Conservation (phyloP, 2,329 filamentous ascomycete genomes). For the Didymella sp. region DNA sequence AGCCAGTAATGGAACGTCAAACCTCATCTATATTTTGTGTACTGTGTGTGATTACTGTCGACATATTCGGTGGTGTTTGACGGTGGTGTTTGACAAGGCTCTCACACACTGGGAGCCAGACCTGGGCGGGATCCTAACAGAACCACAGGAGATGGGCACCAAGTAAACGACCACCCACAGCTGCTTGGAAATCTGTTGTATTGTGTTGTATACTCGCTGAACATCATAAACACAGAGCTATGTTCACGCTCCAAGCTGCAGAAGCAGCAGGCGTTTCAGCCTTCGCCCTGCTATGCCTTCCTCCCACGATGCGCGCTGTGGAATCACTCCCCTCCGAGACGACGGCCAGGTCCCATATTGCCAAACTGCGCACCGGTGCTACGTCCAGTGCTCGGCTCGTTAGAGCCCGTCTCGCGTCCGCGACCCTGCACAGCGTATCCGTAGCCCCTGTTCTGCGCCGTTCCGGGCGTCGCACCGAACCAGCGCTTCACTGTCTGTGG, state of each 20-base stretch:
- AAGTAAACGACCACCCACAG: too few species aligned
- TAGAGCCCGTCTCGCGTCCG: conserved; percentile 25
- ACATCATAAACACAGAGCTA: background rate
- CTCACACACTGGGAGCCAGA: too few species aligned
- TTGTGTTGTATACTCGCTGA: background rate
- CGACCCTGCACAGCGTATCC: conserved; percentile 65
- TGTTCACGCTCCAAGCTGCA: background rate
- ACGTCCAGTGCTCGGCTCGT: conserved; percentile 30
- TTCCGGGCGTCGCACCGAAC: conserved; percentile 61
- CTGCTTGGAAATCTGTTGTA: too few species aligned
- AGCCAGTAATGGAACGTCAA: background rate
- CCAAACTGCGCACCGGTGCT: conserved; percentile 38
- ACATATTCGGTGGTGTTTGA: too few species aligned
- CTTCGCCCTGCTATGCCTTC: background rate
- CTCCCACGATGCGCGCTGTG: background rate
- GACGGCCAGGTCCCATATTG: conserved; percentile 41
- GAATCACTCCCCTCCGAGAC: conserved; percentile 35
- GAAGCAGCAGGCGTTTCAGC: background rate
- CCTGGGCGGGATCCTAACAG: too few species aligned
- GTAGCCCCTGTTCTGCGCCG: conserved; percentile 59
- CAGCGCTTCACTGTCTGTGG: conserved; percentile 74
- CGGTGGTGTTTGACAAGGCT: too few species aligned
- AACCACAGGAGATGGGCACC: too few species aligned
- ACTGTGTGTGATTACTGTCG: too few species aligned
- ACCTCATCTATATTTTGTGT: too few species aligned